Evolutionary conservation across 192 early-diverging fungal species (phyloP).

Genomic region (Allomyces javanicus): DNA sequence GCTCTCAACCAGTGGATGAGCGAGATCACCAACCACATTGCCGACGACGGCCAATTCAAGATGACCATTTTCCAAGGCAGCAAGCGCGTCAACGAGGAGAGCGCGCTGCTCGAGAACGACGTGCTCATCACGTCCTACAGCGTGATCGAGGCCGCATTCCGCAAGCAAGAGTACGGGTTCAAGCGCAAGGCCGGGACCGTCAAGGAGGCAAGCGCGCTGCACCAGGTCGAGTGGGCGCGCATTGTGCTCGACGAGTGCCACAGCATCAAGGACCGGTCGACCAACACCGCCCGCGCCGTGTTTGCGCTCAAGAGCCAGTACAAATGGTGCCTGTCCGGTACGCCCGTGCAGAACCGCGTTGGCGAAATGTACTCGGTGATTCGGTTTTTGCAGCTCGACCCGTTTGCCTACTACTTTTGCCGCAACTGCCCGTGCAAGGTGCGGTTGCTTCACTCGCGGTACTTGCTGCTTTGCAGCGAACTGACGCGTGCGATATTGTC

Average conservation of each 20-base stretch:
- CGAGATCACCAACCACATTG: slow-evolving; percentile 50
- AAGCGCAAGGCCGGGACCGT: slow-evolving; percentile 36
- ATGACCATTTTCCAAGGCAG: slow-evolving; percentile 57
- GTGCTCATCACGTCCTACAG: slow-evolving; percentile 61
- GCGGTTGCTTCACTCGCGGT: too few species aligned
- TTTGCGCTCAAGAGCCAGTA: slow-evolving; percentile 45
- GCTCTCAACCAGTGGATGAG: slow-evolving; percentile 74
- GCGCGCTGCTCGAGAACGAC: slow-evolving; percentile 45
- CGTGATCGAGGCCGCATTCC: slow-evolving; percentile 48
- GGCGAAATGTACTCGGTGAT: slow-evolving; percentile 85
- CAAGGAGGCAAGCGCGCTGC: slow-evolving; percentile 45
- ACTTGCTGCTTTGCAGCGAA: too few species aligned
- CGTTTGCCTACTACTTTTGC: slow-evolving; percentile 75
- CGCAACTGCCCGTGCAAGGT: slow-evolving; percentile 40
- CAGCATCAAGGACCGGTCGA: slow-evolving; percentile 71
- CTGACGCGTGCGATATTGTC: too few species aligned
- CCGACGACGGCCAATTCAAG: slow-evolving; percentile 20
- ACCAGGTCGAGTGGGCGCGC: slow-evolving; percentile 59
- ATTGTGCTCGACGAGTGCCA: slow-evolving; percentile 68
- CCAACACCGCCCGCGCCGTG: slow-evolving; percentile 64
- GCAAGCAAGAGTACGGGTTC: slow-evolving; percentile 51
- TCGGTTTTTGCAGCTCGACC: slow-evolving; percentile 64
- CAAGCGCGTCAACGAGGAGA: slow-evolving; percentile 29
- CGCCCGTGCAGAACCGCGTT: slow-evolving; percentile 81
- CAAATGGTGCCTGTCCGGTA: slow-evolving; percentile 76